Conservation (phyloP, 345 rosid genomes). For the Lepidium africanum region DNA sequence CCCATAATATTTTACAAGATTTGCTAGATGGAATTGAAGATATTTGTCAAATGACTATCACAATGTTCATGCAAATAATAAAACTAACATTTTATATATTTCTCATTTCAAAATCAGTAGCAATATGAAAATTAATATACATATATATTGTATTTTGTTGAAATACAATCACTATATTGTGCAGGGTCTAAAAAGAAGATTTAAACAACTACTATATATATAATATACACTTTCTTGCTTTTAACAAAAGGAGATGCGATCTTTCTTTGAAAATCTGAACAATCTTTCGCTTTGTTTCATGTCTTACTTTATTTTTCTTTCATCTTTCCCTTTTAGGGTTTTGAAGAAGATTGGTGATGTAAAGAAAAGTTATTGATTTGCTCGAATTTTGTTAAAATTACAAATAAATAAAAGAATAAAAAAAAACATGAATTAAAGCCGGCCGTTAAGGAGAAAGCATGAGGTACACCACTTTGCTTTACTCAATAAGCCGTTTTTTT, state of each 20-base stretch:
- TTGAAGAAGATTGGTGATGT: conserved; percentile 27
- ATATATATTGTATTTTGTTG: neutral
- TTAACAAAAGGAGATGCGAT: conserved; percentile 27
- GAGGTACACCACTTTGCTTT: conserved; percentile 26
- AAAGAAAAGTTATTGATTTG: conserved; percentile 6
- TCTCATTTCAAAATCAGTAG: neutral
- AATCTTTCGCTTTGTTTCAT: conserved; percentile 32
- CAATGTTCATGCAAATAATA: neutral
- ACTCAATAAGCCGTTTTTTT: conserved; percentile 28
- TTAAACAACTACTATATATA: conserved; percentile 7
- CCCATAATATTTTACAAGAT: neutral
- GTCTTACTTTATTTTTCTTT: conserved; percentile 20
- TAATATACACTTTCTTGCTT: conserved; percentile 29
- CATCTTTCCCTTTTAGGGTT: conserved; percentile 25
- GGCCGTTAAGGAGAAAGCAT: conserved; percentile 32
- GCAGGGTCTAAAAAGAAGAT: conserved; percentile 15
- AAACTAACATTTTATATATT: neutral
- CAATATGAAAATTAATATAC: neutral
- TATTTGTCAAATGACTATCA: neutral
- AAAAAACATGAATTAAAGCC: conserved; percentile 14
- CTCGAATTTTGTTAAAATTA: conserved; percentile 13
- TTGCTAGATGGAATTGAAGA: neutral
- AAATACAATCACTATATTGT: neutral
- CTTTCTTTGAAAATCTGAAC: conserved; percentile 32
- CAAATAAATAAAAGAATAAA: neutral